Conservation (phyloP, 2,329 filamentous ascomycete species). For the Arthrobotrys entomopaga region DNA sequence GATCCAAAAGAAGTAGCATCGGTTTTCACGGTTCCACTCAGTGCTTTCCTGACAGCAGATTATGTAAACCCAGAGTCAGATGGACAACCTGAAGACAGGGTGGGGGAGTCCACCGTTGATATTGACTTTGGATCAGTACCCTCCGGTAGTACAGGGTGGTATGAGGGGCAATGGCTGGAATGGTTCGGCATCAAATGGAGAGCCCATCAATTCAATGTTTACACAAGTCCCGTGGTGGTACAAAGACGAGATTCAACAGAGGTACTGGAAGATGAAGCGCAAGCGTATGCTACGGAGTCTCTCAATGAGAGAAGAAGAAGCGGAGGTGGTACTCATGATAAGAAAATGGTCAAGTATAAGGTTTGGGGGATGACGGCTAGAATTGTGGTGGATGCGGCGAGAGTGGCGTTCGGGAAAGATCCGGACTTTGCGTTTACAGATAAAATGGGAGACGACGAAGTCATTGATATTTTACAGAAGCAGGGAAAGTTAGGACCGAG, state of each 20-base stretch:
- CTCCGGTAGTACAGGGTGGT: constrained; percentile 73
- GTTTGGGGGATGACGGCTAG: constrained; percentile 96
- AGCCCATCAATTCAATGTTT: constrained; percentile 50
- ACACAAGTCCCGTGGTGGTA: constrained; percentile 52
- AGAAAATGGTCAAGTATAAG: constrained; percentile 69
- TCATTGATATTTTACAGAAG: constrained; percentile 69
- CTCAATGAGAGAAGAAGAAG: constrained; percentile 65
- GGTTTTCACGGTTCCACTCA: constrained; percentile 89
- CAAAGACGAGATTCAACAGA: constrained; percentile 34
- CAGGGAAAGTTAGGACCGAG: constrained; percentile 69
- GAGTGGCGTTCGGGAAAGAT: constrained; percentile 81
- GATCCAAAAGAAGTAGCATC: constrained; percentile 92
- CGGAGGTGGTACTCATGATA: constrained; percentile 44
- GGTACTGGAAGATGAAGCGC: constrained; percentile 51
- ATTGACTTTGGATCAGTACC: constrained; percentile 59
- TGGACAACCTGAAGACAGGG: constrained; percentile 58
- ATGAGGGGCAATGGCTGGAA: constrained; percentile 81
- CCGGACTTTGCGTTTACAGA: constrained; percentile 83
- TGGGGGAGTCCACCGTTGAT: constrained; percentile 60
- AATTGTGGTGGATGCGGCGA: constrained; percentile 86
- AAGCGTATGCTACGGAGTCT: constrained; percentile 59
- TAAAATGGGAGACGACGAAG: constrained; percentile 73
- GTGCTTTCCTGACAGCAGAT: constrained; percentile 76
- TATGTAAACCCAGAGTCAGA: constrained; percentile 67
- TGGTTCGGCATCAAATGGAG: constrained; percentile 82